These are phyloP conservation scores for Salix dunnii DNA, from an alignment of 345 rosid species.

Conservation along the genomic window DNA sequence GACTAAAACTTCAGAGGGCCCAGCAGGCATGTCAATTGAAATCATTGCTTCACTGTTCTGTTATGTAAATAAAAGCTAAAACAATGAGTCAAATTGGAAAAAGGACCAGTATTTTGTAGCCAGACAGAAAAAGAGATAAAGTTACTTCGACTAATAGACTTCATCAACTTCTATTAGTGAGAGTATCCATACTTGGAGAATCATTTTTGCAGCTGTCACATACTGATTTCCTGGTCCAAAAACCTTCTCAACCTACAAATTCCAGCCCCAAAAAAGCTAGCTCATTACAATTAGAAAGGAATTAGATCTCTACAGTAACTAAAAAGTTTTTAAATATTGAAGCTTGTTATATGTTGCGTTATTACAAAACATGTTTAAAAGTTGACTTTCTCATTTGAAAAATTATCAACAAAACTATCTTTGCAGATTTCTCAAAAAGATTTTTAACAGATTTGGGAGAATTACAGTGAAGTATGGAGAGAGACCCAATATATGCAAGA, in stretches of 20 bases:
- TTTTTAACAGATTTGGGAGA: too few species aligned
- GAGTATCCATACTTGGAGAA: conserved; percentile 59
- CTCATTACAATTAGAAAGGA: too few species aligned
- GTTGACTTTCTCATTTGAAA: not conserved
- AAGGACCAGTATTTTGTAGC: not conserved
- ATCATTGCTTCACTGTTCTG: conserved; percentile 99
- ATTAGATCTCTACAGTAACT: too few species aligned
- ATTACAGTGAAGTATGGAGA: too few species aligned
- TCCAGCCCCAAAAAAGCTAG: too few species aligned
- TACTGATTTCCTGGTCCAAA: conserved; percentile 96
- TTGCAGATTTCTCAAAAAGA: too few species aligned
- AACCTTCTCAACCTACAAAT: conserved; percentile 76
- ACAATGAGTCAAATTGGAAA: not conserved
- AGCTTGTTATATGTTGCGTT: too few species aligned
- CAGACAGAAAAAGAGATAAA: not conserved
- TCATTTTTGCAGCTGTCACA: conserved; percentile 97
- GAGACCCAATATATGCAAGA: not conserved
- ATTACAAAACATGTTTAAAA: too few species aligned
- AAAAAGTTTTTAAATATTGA: too few species aligned
- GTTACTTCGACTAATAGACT: not conserved
- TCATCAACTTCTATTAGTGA: too few species aligned
- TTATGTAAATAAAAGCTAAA: not conserved
- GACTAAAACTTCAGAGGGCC: conserved; percentile 94
- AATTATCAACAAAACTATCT: not conserved
- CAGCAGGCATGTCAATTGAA: conserved; percentile 99